These are phyloP conservation scores for Cercophora sp. DNA, from an alignment of 495 filamentous ascomycete species.

Conservation along the genomic window DNA sequence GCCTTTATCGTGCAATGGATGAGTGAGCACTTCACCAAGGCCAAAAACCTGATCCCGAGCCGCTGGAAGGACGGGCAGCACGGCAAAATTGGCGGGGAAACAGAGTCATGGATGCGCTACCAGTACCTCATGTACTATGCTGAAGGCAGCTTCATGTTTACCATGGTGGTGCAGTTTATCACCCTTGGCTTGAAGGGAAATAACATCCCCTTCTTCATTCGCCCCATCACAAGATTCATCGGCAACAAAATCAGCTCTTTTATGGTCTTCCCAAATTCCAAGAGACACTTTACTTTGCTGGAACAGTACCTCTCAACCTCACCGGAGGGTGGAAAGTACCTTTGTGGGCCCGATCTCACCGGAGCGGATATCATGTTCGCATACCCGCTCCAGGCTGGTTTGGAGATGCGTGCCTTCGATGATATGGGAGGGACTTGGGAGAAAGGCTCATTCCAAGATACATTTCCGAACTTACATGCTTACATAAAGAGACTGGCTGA, in stretches of 20 bases:
- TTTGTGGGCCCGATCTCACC: constrained; percentile 67
- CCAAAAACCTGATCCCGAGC: constrained; percentile 55
- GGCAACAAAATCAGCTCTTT: constrained; percentile 54
- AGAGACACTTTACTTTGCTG: constrained; percentile 64
- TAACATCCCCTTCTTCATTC: constrained; percentile 76
- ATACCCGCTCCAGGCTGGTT: constrained; percentile 63
- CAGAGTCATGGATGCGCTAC: constrained; percentile 70
- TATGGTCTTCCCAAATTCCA: constrained; percentile 62
- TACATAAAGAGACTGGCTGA: constrained; percentile 61
- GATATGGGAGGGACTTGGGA: constrained; percentile 33
- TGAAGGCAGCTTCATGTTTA: constrained; percentile 75
- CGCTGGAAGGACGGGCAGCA: constrained; percentile 57
- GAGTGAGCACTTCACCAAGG: constrained; percentile 61
- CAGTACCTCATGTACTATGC: constrained; percentile 76
- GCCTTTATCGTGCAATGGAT: constrained; percentile 76
- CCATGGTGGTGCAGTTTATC: constrained; percentile 57
- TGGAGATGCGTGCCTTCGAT: constrained; percentile 54
- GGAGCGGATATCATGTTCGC: constrained; percentile 75
- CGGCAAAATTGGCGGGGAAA: constrained; percentile 59
- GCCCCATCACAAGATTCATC: constrained; percentile 63
- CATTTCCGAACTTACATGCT: constrained; percentile 46
- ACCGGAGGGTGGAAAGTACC: constrained; percentile 57
- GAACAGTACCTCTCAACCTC: constrained; percentile 66
- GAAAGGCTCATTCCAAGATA: constrained; percentile 23
- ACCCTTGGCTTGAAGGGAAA: constrained; percentile 50